Evolutionary conservation across 768 basidiomycete genomes (phyloP).

Genomic region (Stropharia rugosoannulata): DNA sequence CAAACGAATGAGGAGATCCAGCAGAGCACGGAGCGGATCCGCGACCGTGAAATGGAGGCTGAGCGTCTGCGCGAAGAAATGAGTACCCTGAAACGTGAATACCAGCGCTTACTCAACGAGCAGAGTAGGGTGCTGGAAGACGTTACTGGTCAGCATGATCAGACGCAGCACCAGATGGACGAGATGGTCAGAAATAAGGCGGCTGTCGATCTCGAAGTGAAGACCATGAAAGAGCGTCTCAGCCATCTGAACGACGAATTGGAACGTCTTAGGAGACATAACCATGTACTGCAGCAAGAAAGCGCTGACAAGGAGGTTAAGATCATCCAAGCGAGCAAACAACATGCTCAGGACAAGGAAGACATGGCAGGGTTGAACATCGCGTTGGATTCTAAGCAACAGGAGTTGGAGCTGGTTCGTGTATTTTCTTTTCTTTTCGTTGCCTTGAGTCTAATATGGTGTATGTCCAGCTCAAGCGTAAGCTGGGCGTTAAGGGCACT

Average conservation of each 20-base stretch:
- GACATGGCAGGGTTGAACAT: constrained; percentile 86
- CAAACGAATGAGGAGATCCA: constrained; percentile 57
- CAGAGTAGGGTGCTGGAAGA: constrained; percentile 47
- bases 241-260: constrained; percentile 54
- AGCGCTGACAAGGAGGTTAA: constrained; percentile 86
- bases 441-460: constrained; percentile 2
- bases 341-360: constrained; percentile 66
- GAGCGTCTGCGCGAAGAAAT: constrained; percentile 58
- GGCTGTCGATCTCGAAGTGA: constrained; percentile 51
- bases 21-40: constrained; percentile 43
- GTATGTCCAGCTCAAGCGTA: constrained; percentile 58
- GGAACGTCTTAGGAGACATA: constrained; percentile 56
- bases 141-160: constrained; percentile 43
- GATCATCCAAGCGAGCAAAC: constrained; percentile 69
- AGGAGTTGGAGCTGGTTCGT: constrained; percentile 86
- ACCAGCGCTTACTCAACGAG: constrained; percentile 47
- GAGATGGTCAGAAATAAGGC: constrained; percentile 52
- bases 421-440: constrained; percentile 3
- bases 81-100: constrained; percentile 52
- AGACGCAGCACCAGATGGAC: constrained; percentile 47
- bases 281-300: constrained; percentile 74
- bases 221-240: constrained; percentile 48
- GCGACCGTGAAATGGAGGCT: constrained; percentile 48
- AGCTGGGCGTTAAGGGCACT: constrained; percentile 53
- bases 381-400: constrained; percentile 91